These are phyloP conservation scores for Cordyceps fumosorosea DNA, from an alignment of 2,329 filamentous ascomycete species.

Conservation along the genomic window DNA sequence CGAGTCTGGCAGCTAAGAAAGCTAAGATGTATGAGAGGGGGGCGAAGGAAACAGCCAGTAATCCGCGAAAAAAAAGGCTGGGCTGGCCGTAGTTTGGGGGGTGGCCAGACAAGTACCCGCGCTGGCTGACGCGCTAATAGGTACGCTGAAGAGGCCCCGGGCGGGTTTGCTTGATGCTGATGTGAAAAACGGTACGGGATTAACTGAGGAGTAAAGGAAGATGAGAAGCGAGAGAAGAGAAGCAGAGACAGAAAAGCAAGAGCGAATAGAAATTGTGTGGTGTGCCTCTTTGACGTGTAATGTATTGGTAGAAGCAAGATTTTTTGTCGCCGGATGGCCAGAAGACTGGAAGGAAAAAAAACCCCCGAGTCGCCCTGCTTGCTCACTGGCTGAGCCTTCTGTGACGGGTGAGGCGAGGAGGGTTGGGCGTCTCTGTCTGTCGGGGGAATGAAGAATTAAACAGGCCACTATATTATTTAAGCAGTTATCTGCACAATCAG, in stretches of 20 bases:
- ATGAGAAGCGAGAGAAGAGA: neutral
- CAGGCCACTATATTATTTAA: neutral
- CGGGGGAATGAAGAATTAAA: neutral
- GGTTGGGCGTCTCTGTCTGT: neutral
- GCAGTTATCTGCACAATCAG: neutral
- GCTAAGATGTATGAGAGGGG: slow-evolving; percentile 11
- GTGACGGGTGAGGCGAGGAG: neutral
- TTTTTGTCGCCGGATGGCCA: neutral
- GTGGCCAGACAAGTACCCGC: neutral
- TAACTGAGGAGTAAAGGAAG: neutral
- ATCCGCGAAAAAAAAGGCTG: slow-evolving; percentile 7
- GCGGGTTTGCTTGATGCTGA: neutral
- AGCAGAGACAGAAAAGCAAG: neutral
- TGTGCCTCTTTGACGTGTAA: neutral
- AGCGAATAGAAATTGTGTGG: neutral
- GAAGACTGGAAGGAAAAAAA: neutral
- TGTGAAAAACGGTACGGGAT: neutral
- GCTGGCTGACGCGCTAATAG: neutral
- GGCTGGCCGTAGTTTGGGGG: neutral
- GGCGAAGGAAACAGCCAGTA: neutral
- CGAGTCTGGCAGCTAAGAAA: slow-evolving; percentile 1
- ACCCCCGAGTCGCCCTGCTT: neutral
- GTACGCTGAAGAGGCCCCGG: neutral
- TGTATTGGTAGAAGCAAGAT: neutral
- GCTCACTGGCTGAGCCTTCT: neutral